These are phyloP conservation scores for Coniochaeta sp. DNA, from an alignment of 2,329 filamentous ascomycete species.

Conservation along the genomic window DNA sequence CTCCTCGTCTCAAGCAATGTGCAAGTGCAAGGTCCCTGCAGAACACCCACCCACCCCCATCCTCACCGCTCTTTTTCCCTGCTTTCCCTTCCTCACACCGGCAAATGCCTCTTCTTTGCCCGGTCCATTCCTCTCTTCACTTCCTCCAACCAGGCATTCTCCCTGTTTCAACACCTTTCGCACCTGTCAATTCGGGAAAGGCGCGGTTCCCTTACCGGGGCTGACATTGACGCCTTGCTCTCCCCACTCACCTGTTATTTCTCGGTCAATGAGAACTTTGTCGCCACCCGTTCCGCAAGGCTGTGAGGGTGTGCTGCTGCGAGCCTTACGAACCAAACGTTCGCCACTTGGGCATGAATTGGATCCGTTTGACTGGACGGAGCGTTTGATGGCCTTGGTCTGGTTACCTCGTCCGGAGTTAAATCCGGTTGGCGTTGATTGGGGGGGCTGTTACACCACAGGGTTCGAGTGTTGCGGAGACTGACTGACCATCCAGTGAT, in stretches of 20 bases:
- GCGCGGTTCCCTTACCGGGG: neutral
- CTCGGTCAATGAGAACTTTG: neutral
- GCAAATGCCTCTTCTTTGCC: neutral
- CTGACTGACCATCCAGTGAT: neutral
- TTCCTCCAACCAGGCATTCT: neutral
- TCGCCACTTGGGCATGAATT: neutral
- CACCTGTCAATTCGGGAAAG: constrained; percentile 1
- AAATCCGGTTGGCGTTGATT: neutral
- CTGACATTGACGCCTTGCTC: neutral
- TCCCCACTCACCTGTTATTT: neutral
- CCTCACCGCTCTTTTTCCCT: neutral
- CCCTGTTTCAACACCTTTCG: neutral
- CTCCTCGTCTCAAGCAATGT: no score
- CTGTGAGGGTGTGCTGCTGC: constrained; percentile 1
- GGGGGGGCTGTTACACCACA: neutral
- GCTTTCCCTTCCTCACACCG: neutral
- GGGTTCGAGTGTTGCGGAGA: no score
- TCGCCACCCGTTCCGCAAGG: neutral
- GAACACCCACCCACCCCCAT: neutral
- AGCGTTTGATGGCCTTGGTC: no score
- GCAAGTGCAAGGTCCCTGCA: neutral
- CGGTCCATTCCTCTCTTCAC: no score
- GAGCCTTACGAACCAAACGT: neutral
- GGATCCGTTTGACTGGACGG: no score
- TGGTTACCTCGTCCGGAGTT: no score